These are phyloP conservation scores for Aspergillus pseudonomiae DNA, from an alignment of 2,329 filamentous ascomycete genomes.

Conservation along the genomic window DNA sequence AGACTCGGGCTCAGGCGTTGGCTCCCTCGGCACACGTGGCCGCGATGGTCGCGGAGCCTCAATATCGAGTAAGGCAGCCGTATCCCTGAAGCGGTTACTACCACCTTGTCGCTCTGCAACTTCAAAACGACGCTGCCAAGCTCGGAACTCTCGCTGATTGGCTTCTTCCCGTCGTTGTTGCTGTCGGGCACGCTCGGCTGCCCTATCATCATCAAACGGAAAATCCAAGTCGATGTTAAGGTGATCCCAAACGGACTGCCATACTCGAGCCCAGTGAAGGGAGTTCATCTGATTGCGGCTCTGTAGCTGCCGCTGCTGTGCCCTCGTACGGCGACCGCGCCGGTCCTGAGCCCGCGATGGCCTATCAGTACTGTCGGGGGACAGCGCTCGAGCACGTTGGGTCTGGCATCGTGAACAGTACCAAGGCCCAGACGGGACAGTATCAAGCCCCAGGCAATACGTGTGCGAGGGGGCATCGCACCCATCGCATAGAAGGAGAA, in stretches of 20 bases:
- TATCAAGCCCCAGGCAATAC: slow-evolving; percentile 82
- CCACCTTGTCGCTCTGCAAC: slow-evolving; percentile 81
- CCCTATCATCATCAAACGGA: slow-evolving; percentile 75
- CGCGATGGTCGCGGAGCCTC: slow-evolving; percentile 46
- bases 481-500: slow-evolving; percentile 85
- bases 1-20: slow-evolving; percentile 66
- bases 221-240: slow-evolving; percentile 80
- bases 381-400: slow-evolving; percentile 46
- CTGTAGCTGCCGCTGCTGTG: slow-evolving; percentile 46
- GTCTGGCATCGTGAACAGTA: slow-evolving; percentile 81
- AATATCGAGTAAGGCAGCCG: slow-evolving; percentile 64
- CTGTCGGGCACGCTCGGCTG: slow-evolving; percentile 60
- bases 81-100: slow-evolving; percentile 69
- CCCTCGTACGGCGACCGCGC: slow-evolving; percentile 53
- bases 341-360: slow-evolving; percentile 40
- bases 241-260: slow-evolving; percentile 85
- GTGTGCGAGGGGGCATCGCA: slow-evolving; percentile 91
- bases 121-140: slow-evolving; percentile 82
- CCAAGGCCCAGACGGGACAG: slow-evolving; percentile 78
- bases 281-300: slow-evolving; percentile 47
- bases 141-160: slow-evolving; percentile 62
- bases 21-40: slow-evolving; percentile 41
- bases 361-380: slow-evolving; percentile 39
- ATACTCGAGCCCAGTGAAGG: slow-evolving; percentile 73
- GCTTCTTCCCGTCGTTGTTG: slow-evolving; percentile 51